phyloP scores from a whole-genome alignment of 306 rosid genomes.

The Prunus dulcis region DNA sequence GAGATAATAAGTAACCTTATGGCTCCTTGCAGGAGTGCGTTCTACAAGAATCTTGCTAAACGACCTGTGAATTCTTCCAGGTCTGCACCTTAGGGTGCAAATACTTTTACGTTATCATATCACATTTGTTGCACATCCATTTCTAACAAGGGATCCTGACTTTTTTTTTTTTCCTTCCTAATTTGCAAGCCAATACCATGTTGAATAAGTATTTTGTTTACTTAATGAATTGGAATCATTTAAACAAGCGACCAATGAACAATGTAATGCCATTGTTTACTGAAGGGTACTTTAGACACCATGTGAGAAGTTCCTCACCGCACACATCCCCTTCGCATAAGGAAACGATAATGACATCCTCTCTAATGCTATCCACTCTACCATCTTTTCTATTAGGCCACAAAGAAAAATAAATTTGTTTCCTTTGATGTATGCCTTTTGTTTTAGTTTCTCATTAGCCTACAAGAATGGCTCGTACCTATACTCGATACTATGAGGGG shows the following conservation, averaged over 20 bases:
- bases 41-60: conserved; percentile 56
- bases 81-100: conserved; percentile 52
- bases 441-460: conserved; percentile 59
- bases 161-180: conserved; percentile 28
- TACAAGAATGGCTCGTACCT: too few relatives aligned
- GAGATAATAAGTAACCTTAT: conserved; percentile 43
- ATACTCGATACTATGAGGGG: too few relatives aligned
- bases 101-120: conserved; percentile 65
- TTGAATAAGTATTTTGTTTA: background rate
- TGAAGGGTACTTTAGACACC: conserved; percentile 66
- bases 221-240: background rate
- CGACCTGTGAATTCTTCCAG: conserved; percentile 66
- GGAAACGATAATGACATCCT: conserved; percentile 46
- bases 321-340: conserved; percentile 62
- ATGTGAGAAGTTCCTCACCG: conserved; percentile 71
- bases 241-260: background rate
- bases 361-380: conserved; percentile 65
- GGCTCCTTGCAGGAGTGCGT: conserved; percentile 55
- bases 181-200: conserved; percentile 26
- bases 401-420: conserved; percentile 49
- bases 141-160: conserved; percentile 48
- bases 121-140: conserved; percentile 59
- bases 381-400: conserved; percentile 72
- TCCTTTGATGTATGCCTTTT: conserved; percentile 66
- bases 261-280: conserved; percentile 44